These are phyloP conservation scores for Leccinellum rugosiceps DNA, from an alignment of 768 basidiomycete genomes.

Conservation along the genomic window DNA sequence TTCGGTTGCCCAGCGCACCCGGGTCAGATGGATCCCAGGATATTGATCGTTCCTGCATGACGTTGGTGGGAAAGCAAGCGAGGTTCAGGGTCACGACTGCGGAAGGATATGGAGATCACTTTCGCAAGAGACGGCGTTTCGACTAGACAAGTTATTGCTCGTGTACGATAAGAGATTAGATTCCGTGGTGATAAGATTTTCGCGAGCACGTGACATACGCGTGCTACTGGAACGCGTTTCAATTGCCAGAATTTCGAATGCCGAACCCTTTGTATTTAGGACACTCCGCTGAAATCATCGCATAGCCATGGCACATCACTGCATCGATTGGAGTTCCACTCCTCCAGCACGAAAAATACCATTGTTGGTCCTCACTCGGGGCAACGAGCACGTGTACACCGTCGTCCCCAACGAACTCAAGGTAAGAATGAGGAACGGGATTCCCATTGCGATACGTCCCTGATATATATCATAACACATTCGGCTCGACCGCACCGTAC, in stretches of 20 bases:
- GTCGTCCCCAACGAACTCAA: conserved; percentile 15
- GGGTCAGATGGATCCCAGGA: too few species aligned
- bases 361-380: conserved; percentile 17
- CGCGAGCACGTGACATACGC: conserved; percentile 12
- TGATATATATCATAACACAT: neutral
- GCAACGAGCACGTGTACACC: conserved; percentile 18
- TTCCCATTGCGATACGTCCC: neutral
- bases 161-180: neutral
- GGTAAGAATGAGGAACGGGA: conserved; percentile 2
- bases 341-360: conserved; percentile 22
- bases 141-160: neutral
- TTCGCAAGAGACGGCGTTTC: neutral
- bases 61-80: neutral
- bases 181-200: neutral
- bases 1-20: too few species aligned
- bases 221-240: neutral
- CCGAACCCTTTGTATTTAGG: neutral
- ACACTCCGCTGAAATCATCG: neutral
- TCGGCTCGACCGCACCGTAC: neutral
- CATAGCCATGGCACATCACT: conserved; percentile 23
- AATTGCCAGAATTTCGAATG: neutral
- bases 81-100: conserved; percentile 4
- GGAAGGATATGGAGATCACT: neutral
- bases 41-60: neutral
- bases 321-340: conserved; percentile 21